A percentile compares a stretch with the other conserved stretches of the same genome.
These are phyloP conservation scores for Chimonanthus praecox DNA, from an alignment of 164 flowering plant genomes.

Conservation along the genomic window DNA sequence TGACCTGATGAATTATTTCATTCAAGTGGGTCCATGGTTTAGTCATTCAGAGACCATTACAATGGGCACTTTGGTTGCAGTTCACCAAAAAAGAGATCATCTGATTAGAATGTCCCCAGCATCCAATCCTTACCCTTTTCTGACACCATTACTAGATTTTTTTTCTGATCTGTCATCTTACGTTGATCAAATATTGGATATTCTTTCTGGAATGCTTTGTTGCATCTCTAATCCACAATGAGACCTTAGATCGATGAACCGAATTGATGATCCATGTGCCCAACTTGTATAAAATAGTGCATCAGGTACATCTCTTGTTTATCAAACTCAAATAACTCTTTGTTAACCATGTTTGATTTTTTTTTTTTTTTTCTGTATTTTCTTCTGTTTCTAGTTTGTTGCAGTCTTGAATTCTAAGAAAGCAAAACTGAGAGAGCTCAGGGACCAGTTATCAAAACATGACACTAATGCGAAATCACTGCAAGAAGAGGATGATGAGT, in stretches of 20 bases:
- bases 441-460: constrained; percentile 43
- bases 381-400: constrained; percentile 51
- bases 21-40: too few relatives aligned
- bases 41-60: too few relatives aligned
- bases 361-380: background rate
- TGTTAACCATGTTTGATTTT: background rate
- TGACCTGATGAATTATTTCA: too few relatives aligned
- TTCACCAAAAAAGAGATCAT: too few relatives aligned
- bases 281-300: background rate
- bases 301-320: background rate
- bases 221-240: background rate
- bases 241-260: background rate
- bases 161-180: background rate
- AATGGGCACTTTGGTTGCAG: too few relatives aligned
- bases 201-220: background rate
- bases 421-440: constrained; percentile 72
- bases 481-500: constrained; percentile 47
- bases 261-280: background rate
- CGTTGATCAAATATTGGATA: background rate
- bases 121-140: too few relatives aligned
- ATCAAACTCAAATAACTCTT: background rate
- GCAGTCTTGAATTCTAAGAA: constrained; percentile 74
- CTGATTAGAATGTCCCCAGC: too few relatives aligned
- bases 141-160: too few relatives aligned
- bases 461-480: constrained; percentile 22